Base-by-base conservation (phyloP, 2,329 filamentous ascomycete species). In the Westerdykella ornata region DNA sequence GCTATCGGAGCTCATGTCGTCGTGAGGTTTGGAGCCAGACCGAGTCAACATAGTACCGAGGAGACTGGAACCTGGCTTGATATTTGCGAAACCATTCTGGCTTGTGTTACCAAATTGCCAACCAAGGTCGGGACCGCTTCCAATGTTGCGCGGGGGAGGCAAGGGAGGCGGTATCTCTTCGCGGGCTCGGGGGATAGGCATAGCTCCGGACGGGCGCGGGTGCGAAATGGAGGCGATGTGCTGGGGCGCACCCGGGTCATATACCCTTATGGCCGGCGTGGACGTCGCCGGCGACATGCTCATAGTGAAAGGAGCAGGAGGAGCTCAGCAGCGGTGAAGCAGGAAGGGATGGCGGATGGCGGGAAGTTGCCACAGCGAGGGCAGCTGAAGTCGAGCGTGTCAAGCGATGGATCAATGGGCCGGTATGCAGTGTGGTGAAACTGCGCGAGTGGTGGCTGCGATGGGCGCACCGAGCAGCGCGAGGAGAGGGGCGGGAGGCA, bases 61-160 rank as follows among this genome's bases (percentile, higher is more conserved):
- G 42, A 73, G 60, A 52, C 70, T 73, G 46, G 68, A 71, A 44
- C 69, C 71, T 41, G 69, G 65, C 54, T 69, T 75, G 37, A 74
- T 59, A 37, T 62, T 67, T 35, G 59, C 64, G 35, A 67, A 67
- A 46, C 65, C 65, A 43, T 62, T 62, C 38, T 70, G 69, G 63
- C 82, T 80, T 44, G 69, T 68, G 65, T 83, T 81, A 47, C 74
- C 77, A 72, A 76, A 80, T 60, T 75, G 69, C 78, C 78, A 83
- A 45, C 75, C 79, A 41, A 75, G 71, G 62, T 84, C 81, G 53
- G 75, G 71, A 28, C 77, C 75, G 45, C 78, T 75, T 50, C 72
- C 69, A 44, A 83, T 74, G 57, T 73, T 68, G 62, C 71, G 72
- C 39, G 80, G 77, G 43, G 81, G 81, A 53, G 81, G 81, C 54